These are phyloP conservation scores for Pyrrhoderma lamaoense DNA, from an alignment of 1,284 basidiomycete species.

Conservation along the genomic window DNA sequence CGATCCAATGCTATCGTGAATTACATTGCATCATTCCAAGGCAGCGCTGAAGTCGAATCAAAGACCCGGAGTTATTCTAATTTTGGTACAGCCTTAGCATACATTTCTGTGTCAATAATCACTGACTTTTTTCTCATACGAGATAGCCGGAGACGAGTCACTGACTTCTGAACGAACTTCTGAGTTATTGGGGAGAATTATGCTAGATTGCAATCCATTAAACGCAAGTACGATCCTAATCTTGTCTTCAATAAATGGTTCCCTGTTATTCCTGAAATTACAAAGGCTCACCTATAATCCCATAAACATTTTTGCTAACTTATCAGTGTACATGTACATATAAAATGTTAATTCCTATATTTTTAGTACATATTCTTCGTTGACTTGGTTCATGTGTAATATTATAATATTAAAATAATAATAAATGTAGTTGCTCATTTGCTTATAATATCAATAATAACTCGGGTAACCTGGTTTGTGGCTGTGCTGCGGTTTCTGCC, in stretches of 20 bases:
- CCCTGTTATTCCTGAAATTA: constrained; percentile 28
- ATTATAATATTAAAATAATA: too few species aligned
- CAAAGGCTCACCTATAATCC: too few species aligned
- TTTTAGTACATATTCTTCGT: too few species aligned
- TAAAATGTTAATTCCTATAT: too few species aligned
- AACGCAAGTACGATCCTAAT: constrained; percentile 43
- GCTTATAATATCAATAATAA: too few species aligned
- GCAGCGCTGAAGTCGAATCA: not conserved
- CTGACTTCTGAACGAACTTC: constrained; percentile 25
- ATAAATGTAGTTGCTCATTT: too few species aligned
- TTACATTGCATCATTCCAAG: constrained; percentile 17
- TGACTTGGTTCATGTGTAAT: too few species aligned
- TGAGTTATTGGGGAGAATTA: constrained; percentile 39
- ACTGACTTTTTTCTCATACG: not conserved
- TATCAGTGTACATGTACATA: too few species aligned
- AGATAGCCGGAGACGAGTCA: not conserved
- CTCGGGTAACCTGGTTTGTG: too few species aligned
- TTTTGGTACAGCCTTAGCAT: constrained; percentile 22
- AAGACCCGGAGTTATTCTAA: constrained; percentile 24
- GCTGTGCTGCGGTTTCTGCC: too few species aligned
- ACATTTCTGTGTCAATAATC: too few species aligned
- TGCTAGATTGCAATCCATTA: constrained; percentile 39
- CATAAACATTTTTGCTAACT: too few species aligned
- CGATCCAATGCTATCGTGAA: constrained; percentile 21
- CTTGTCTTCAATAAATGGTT: constrained; percentile 48